Evolutionary conservation across 768 basidiomycete genomes (phyloP), one percentile per base, ranked within the genome.

Genomic region (Leccinum disarticulatum): DNA sequence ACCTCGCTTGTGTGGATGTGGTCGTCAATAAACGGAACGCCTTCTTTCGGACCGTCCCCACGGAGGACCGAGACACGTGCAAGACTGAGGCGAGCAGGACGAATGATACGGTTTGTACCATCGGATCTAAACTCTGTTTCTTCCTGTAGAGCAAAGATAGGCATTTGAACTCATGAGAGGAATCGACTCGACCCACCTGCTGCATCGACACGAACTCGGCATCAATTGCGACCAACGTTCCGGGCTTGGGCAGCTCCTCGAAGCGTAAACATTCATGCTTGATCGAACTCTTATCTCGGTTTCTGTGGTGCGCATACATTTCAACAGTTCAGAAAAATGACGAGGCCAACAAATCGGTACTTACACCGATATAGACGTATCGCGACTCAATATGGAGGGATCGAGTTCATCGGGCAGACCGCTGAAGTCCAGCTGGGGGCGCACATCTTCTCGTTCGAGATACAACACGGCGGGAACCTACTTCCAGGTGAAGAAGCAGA

Each of bases 141-240:
- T 77, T 98, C 97, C 90, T 95, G 69, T 33, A 54, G 58, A 11
- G 43, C 35, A 49, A 31, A 56, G 49, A 7, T 13, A 56, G 52
- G 41, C 43, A 31, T 30, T 38, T 38, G 25, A 15, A 43, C 30
- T 25, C 8, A 52, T 27, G 33, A 49, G 15, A 10, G n/a, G 3
- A 25, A 17, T 17, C 22, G 11, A 35, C 3, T 15, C 13, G 56
- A 52, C 67, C 51, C 61, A 90, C 93, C 79, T 95, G 92, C 72
- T 98, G 95, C 84, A 99, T 91, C 6, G 88, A 90, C 25, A 99
- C 96, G 69, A 99, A 99, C 69, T 99, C 96, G 2, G 96, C 95
- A 68, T 99, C 97, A 62, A 99, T 98, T 3, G 96, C 88, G 38
- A 99, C 87, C 46, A 96, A 76, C 6, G 90, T 95, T 13, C 94